Percentiles rank a stretch among this genome's conserved stretches.
phyloP scores from a whole-genome alignment of 1,139 yeast genomes.

The Saccharomyces hybrid region DNA sequence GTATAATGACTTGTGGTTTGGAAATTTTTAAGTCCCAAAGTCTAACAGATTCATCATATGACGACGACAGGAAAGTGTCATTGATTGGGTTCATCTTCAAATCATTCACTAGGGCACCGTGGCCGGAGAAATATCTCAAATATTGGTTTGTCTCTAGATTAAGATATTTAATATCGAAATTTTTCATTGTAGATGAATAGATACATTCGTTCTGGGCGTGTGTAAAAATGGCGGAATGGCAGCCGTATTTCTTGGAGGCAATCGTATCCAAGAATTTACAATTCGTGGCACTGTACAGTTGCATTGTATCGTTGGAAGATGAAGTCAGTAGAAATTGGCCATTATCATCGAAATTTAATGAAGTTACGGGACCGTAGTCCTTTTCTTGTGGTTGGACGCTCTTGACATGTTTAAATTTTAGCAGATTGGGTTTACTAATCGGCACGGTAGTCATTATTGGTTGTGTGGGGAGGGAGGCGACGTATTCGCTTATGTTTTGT shows the following conservation, averaged over 20 bases:
- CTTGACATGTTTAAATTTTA: conserved; percentile 49
- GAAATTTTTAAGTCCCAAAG: conserved; percentile 76
- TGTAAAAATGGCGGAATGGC: conserved; percentile 77
- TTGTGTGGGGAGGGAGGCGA: not conserved
- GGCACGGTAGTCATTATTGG: conserved; percentile 8
- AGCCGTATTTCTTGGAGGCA: conserved; percentile 86
- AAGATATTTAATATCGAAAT: conserved; percentile 67
- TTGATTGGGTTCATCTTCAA: conserved; percentile 69
- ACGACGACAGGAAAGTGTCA: conserved; percentile 60
- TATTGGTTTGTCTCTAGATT: conserved; percentile 73
- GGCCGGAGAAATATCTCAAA: conserved; percentile 81
- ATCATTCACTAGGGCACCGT: conserved; percentile 62
- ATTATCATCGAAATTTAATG: conserved; percentile 76
- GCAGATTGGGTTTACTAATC: conserved; percentile 39
- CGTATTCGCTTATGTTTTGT: not conserved
- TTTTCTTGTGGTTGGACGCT: conserved; percentile 43
- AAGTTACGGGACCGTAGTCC: conserved; percentile 56
- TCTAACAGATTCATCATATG: conserved; percentile 72
- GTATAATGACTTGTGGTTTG: conserved; percentile 55
- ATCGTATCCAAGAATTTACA: conserved; percentile 63
- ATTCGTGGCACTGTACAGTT: conserved; percentile 62
- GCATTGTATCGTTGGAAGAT: conserved; percentile 76
- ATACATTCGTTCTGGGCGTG: conserved; percentile 68
- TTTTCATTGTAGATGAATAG: conserved; percentile 74
- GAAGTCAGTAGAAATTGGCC: conserved; percentile 76